phyloP scores from a whole-genome alignment of 2,329 filamentous ascomycete genomes.

The Seiridium unicorne region DNA sequence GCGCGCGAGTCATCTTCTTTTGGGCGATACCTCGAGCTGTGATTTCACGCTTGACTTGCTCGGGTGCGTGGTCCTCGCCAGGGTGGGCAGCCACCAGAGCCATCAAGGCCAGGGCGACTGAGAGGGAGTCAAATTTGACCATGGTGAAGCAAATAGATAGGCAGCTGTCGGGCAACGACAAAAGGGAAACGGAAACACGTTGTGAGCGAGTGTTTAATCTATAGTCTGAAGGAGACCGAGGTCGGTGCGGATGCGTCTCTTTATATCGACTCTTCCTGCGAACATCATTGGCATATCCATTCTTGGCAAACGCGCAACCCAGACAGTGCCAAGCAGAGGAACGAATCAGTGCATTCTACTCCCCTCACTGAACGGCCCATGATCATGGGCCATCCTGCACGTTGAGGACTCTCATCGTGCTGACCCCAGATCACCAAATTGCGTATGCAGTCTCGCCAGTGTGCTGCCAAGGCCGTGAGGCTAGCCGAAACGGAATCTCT shows the following conservation, averaged over 20 bases:
- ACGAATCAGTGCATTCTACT: no score
- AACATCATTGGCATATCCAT: no score
- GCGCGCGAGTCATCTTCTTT: conserved; percentile 26
- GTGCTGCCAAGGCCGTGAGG: neutral
- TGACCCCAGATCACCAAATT: neutral
- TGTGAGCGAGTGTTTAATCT: no score
- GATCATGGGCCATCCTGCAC: no score
- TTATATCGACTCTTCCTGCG: no score
- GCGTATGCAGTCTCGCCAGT: neutral
- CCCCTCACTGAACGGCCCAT: no score
- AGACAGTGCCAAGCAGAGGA: no score
- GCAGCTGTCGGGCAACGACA: no score
- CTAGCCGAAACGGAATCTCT: neutral
- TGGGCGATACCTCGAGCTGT: conserved; percentile 19
- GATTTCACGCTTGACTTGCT: conserved; percentile 30
- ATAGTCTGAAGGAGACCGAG: no score
- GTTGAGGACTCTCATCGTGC: neutral
- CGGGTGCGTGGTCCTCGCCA: conserved; percentile 22
- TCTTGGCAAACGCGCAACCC: no score
- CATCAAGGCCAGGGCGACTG: conserved; percentile 6
- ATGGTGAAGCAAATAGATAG: neutral
- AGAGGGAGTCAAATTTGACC: conserved; percentile 1
- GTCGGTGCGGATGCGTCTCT: no score
- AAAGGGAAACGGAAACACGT: no score
- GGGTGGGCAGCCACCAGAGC: conserved; percentile 23